These are phyloP conservation scores for Ceraceosorus bombacis DNA, from an alignment of 1,284 basidiomycete genomes.

Conservation along the genomic window DNA sequence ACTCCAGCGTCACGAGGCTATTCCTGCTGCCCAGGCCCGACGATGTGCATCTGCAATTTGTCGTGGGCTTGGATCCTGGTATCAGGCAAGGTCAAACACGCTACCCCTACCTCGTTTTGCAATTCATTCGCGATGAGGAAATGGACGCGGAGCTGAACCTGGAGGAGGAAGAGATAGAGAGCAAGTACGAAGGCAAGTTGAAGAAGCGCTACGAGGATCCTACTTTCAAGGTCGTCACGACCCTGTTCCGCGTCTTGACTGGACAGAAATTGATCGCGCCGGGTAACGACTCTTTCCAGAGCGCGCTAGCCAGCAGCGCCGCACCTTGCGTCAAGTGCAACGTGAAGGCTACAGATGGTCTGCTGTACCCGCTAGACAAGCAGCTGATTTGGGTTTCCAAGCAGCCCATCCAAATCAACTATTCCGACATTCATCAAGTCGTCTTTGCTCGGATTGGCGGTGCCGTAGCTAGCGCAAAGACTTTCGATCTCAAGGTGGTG, in stretches of 20 bases:
- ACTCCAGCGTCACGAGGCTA: constrained; percentile 76
- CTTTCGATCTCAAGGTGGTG: constrained; percentile 87
- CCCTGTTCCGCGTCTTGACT: constrained; percentile 83
- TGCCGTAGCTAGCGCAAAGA: constrained; percentile 76
- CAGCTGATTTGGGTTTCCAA: constrained; percentile 97
- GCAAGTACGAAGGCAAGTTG: constrained; percentile 65
- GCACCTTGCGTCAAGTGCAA: constrained; percentile 75
- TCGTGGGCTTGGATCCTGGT: constrained; percentile 58
- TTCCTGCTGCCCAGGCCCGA: constrained; percentile 91
- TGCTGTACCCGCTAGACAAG: constrained; percentile 96
- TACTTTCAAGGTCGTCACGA: constrained; percentile 89
- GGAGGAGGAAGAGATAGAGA: constrained; percentile 56
- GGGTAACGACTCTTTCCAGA: constrained; percentile 38
- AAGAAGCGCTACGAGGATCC: constrained; percentile 87
- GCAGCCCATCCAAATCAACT: constrained; percentile 82
- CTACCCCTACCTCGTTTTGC: constrained; percentile 96
- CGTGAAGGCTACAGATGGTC: constrained; percentile 92
- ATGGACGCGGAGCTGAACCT: constrained; percentile 92
- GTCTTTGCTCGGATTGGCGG: constrained; percentile 90
- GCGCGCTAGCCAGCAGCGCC: constrained; percentile 49
- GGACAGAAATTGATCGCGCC: constrained; percentile 78
- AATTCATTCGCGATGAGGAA: constrained; percentile 92
- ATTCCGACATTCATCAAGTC: constrained; percentile 82
- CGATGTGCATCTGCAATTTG: constrained; percentile 90
- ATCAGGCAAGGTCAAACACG: constrained; percentile 97